Base-by-base conservation (phyloP, 345 rosid species). In the Lumnitzera racemosa region DNA sequence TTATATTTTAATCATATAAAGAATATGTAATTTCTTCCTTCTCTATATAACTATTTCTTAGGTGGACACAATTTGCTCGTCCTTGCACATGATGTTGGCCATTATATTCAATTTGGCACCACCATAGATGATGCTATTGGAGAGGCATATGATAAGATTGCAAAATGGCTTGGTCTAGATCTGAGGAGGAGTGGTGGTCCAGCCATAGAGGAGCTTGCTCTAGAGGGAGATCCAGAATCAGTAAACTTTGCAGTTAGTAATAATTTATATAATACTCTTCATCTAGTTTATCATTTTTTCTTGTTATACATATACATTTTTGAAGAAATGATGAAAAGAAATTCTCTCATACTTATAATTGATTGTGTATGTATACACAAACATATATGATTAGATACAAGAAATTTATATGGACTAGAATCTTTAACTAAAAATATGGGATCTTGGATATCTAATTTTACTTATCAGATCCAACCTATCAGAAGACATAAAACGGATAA, bases 81-180 rank as follows among this genome's bases (percentile, higher is more conserved):
- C 70, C 90, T 92, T 70, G 91, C 96, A 47, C 96, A 64, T 65
- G 77, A 72, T 71, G 94, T 92, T 72, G 98, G 98, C 36, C 96
- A 82, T 23, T 92, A 89, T 64, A 77, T 88, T 63, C 98, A 87
- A 65, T 90, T 89, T 51, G 98, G 96, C 51, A 92, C 98, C 57
- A 70, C 96, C 11, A 74, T 92, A 72, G 96, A 92, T 71, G 98
- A 92, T 81, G 98, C 98, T 47, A 85, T 92, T 68, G 96, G 98
- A 3, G 96, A 92, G 69, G 94, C 98, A 55, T 92, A 85, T 62
- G 98, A 92, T 64, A 92, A 92, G 72, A 84, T 87, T 51, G 96
- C 96, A 47, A 92, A 92, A 75, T 92, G 96, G 96, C 88, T 92
- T 43, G 96, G 96, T 62, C 91, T 92, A 55, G 96, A 89, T 76